Evolutionary conservation across 805 yeast genomes (phyloP), one percentile per base, ranked within the genome.

Genomic region (Spathaspora sp.): DNA sequence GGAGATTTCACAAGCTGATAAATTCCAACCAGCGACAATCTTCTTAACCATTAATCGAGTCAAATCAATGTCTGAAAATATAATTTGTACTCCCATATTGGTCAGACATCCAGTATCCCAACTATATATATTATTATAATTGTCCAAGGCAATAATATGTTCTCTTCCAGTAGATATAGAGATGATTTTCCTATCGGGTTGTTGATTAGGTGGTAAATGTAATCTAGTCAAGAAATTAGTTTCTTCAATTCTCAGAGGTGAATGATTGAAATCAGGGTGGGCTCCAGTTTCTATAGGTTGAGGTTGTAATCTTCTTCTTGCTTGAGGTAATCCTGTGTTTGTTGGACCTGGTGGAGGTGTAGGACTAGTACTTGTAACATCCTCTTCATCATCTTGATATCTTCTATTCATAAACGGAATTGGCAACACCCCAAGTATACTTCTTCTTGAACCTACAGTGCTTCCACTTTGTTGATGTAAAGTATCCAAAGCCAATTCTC

Each of bases 11-110:
- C 80, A 80, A 42, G 81, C 79, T 48, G 81, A 78, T 14, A 77
- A 64, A 52, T 79, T 76, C 93, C 93, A 87, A 0, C 93, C 94
- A 16, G 89, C 85, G 11, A 75, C 72, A 9, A 83, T 75, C 40
- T 55, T 55, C 9, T 23, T 10, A 19, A 55, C 42, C 5, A 23
- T 3, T 14, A 19, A 14, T 11, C 18, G 19, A 4, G 28, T n/a
- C 6, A 23, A 6, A 17, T 17, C 29, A 8, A 65, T 40, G 8
- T 67, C 67, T 0, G 68, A 65, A 52, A 83, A 79, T 3, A 49
- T 59, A 31, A 85, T 54, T 47, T 58, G 60, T 5, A 81, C 73
- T 0, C 86, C 89, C 14, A 44, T 35, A 48, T 57, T 54, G 8
- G 54, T 50, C 1, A 42, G 32, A 35, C 58, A 60, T 2, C 76